These are phyloP conservation scores for Babesia ovis DNA, from an alignment of 169 alveolate genomes.

Conservation along the genomic window DNA sequence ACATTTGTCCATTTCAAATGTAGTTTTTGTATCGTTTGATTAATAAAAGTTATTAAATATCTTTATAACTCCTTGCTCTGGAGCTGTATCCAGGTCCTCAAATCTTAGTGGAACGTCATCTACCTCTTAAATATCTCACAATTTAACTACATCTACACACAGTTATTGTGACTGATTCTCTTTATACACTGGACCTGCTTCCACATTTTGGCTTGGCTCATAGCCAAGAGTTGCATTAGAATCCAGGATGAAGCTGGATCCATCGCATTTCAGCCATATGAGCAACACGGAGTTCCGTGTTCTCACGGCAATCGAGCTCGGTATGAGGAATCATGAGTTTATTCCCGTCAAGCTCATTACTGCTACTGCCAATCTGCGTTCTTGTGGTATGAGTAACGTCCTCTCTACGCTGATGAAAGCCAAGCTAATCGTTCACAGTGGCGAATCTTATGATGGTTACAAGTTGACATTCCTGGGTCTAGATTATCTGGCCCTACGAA, in stretches of 20 bases:
- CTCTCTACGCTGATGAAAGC: slow-evolving; percentile 88
- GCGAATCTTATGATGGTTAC: slow-evolving; percentile 95
- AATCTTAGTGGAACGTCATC: too few relatives aligned
- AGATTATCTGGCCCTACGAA: slow-evolving; percentile 96
- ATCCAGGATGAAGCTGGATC: slow-evolving; percentile 67
- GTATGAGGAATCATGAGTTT: slow-evolving; percentile 98
- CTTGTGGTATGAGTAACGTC: slow-evolving; percentile 86
- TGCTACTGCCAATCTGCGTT: slow-evolving; percentile 93
- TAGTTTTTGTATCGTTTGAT: too few relatives aligned
- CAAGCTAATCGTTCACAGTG: slow-evolving; percentile 91
- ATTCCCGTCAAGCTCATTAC: slow-evolving; percentile 94
- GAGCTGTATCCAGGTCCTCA: too few relatives aligned
- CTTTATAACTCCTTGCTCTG: too few relatives aligned
- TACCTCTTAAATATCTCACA: too few relatives aligned
- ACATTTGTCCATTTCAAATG: too few relatives aligned
- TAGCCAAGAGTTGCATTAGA: too few relatives aligned
- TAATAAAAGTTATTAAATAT: too few relatives aligned
- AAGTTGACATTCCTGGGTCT: slow-evolving; percentile 96
- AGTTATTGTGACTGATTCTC: too few relatives aligned
- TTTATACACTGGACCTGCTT: too few relatives aligned
- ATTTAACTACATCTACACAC: too few relatives aligned
- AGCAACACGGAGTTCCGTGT: slow-evolving; percentile 84
- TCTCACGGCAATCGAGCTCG: slow-evolving; percentile 97
- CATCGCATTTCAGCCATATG: slow-evolving; percentile 65
- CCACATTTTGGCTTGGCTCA: too few relatives aligned